These are phyloP conservation scores for Apophysomyces sp. DNA, from an alignment of 371 early-diverging fungal species.

Conservation along the genomic window DNA sequence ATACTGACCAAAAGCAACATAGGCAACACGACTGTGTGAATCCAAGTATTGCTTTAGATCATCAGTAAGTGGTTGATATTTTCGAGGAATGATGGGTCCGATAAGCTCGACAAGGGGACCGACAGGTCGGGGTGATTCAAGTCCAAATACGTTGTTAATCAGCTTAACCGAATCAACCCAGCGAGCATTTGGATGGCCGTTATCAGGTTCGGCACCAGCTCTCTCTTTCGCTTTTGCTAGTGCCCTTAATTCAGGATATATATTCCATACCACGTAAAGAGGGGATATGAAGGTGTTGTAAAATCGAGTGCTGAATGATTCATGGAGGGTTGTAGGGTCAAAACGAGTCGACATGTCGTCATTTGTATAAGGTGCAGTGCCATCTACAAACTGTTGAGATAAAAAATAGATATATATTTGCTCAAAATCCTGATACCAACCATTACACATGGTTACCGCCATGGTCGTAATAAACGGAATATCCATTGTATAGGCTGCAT, in stretches of 20 bases:
- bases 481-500: conserved; percentile 1
- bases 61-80: conserved; percentile 7
- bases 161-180: conserved; percentile 23
- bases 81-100: conserved; percentile 32
- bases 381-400: conserved; percentile 7
- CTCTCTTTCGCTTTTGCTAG: neutral
- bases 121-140: conserved; percentile 28
- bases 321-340: conserved; percentile 11
- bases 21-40: conserved; percentile 19
- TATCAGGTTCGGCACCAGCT: neutral
- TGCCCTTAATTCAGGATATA: neutral
- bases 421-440: neutral
- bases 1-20: conserved; percentile 37
- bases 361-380: conserved; percentile 25
- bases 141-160: conserved; percentile 24
- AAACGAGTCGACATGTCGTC: neutral
- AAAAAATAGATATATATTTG: neutral
- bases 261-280: neutral
- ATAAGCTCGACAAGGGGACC: conserved; percentile 34
- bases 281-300: conserved; percentile 14
- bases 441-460: neutral
- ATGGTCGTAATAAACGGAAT: conserved; percentile 9
- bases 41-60: conserved; percentile 13
- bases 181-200: neutral
- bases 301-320: conserved; percentile 14